Percentiles rank a stretch among this genome's conserved stretches.
Conservation (phyloP, 2,329 filamentous ascomycete genomes). For the Cercospora zeina region DNA sequence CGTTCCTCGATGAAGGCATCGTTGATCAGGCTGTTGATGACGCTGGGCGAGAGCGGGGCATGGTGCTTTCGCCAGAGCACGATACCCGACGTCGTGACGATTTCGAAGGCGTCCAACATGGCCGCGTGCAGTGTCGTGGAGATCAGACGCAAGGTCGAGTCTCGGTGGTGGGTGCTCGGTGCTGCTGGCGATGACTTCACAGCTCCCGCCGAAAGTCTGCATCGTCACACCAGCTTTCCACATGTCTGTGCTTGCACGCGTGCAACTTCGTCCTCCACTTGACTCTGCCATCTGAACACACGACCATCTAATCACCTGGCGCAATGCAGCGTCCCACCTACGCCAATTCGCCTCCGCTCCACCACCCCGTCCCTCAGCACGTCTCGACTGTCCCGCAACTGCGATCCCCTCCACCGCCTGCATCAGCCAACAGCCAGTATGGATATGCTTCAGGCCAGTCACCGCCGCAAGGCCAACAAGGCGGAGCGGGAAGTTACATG, state of each 20-base stretch:
- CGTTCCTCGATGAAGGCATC: slow-evolving; percentile 98
- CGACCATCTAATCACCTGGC: slow-evolving; percentile 21
- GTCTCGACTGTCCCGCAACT: slow-evolving; percentile 97
- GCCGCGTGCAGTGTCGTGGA: slow-evolving; percentile 1
- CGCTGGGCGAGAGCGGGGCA: slow-evolving; percentile 71
- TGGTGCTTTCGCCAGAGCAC: slow-evolving; percentile 94
- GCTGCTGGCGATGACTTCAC: slow-evolving; percentile 1
- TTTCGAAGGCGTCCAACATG: slow-evolving; percentile 97
- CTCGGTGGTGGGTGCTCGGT: not conserved
- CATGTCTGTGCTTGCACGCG: slow-evolving; percentile 1
- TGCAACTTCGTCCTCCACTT: not conserved
- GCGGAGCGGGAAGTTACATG: slow-evolving; percentile 41
- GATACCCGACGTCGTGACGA: slow-evolving; percentile 91
- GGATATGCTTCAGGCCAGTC: slow-evolving; percentile 54
- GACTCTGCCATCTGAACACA: slow-evolving; percentile 5
- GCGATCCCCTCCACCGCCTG: slow-evolving; percentile 83
- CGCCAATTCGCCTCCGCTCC: slow-evolving; percentile 82
- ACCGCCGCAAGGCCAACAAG: slow-evolving; percentile 55
- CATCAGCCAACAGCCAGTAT: slow-evolving; percentile 68
- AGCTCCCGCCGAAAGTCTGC: slow-evolving; percentile 9
- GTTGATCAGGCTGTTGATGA: slow-evolving; percentile 92
- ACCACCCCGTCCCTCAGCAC: slow-evolving; percentile 97
- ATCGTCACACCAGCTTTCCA: slow-evolving; percentile 13
- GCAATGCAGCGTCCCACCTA: slow-evolving; percentile 86
- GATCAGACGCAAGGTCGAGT: not conserved